phyloP scores from a whole-genome alignment of 2,329 filamentous ascomycete species.

The Ambrosiella beaveri region DNA sequence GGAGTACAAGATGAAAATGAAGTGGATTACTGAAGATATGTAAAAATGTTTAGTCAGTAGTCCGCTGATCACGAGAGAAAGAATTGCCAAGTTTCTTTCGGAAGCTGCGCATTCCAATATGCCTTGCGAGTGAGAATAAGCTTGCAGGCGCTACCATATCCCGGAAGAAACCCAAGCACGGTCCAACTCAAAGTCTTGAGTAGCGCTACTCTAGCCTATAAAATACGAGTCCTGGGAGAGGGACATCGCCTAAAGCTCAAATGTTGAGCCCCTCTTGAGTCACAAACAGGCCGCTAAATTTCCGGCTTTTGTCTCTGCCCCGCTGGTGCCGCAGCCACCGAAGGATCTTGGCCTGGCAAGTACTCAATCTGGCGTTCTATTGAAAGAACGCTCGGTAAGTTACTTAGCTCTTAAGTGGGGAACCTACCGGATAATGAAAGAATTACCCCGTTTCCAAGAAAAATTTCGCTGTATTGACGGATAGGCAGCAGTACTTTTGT shows the following conservation, averaged over 20 bases:
- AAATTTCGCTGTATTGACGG: too few relatives aligned
- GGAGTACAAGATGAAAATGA: not conserved
- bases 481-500: too few relatives aligned
- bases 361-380: not conserved
- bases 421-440: too few relatives aligned
- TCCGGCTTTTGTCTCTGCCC: not conserved
- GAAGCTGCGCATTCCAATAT: not conserved
- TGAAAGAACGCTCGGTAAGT: not conserved
- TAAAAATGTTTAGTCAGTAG: not conserved
- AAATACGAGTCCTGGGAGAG: not conserved
- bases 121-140: not conserved
- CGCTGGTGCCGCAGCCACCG: not conserved
- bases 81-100: not conserved
- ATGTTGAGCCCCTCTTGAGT: not conserved
- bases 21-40: conserved; percentile 1
- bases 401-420: too few relatives aligned
- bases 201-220: not conserved
- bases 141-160: not conserved
- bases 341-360: not conserved
- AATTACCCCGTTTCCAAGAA: too few relatives aligned
- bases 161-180: not conserved
- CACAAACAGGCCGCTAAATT: not conserved
- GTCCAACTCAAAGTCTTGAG: not conserved
- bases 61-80: conserved; percentile 1
- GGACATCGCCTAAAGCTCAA: not conserved